Evolutionary conservation across 192 early-diverging fungal genomes (phyloP).

Genomic region (Geranomyces variabilis): DNA sequence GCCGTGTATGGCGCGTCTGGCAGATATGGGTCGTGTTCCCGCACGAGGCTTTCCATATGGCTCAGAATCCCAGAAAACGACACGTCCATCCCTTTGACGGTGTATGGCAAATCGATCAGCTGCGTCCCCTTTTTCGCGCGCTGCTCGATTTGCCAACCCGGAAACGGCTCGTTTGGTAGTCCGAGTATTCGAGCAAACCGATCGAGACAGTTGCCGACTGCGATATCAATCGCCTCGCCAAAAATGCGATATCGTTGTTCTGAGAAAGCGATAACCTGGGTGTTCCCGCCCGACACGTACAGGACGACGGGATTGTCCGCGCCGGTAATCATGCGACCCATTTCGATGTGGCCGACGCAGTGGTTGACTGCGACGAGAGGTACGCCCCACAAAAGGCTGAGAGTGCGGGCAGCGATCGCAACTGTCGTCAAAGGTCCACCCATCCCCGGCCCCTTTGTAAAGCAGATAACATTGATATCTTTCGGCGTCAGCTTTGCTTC

Average conservation of each 20-base stretch:
- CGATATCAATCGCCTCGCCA: constrained; percentile 98
- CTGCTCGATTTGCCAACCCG: constrained; percentile 98
- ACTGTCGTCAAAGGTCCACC: constrained; percentile 91
- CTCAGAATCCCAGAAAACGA: constrained; percentile 96
- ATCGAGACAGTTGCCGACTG: constrained; percentile 97
- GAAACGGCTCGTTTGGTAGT: constrained; percentile 93
- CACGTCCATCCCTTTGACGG: constrained; percentile 99
- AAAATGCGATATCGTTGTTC: constrained; percentile 90
- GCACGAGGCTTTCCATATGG: constrained; percentile 72
- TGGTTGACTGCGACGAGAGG: constrained; percentile 97
- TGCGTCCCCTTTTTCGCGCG: constrained; percentile 86
- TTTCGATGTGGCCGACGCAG: constrained; percentile 99
- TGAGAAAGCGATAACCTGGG: constrained; percentile 98
- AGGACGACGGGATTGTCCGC: constrained; percentile 93
- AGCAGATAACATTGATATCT: constrained; percentile 92
- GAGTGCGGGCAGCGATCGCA: constrained; percentile 89
- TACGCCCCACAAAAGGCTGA: constrained; percentile 88
- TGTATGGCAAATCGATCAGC: constrained; percentile 89
- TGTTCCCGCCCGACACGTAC: constrained; percentile 98
- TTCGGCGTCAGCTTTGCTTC: constrained; percentile 72
- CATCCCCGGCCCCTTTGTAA: constrained; percentile 99
- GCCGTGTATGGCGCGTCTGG: constrained; percentile 44
- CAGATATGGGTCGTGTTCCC: not conserved
- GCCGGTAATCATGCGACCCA: constrained; percentile 95
- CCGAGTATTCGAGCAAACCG: constrained; percentile 94